Evolutionary conservation across 2,329 filamentous ascomycete species (phyloP).

Genomic region (Emydomyces testavorans): DNA sequence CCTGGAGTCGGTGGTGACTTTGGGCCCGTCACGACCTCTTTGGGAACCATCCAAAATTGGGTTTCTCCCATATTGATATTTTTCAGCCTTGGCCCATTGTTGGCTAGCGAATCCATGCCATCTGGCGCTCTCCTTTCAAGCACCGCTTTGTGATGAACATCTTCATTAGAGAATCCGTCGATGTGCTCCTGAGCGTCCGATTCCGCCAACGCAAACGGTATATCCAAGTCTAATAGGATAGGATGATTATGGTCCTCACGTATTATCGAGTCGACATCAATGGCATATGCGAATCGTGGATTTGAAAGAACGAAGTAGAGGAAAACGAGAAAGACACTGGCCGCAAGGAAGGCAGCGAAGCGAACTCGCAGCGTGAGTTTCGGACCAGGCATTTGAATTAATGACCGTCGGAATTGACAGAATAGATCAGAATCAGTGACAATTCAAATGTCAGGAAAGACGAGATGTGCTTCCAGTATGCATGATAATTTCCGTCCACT

Average conservation of each 20-base stretch:
- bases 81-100: slow-evolving; percentile 52
- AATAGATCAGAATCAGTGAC: not conserved
- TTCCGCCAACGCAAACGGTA: not conserved
- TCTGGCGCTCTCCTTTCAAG: slow-evolving; percentile 49
- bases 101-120: slow-evolving; percentile 42
- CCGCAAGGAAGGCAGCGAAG: slow-evolving; percentile 54
- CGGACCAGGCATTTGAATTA: slow-evolving; percentile 30
- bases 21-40: slow-evolving; percentile 42
- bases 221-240: slow-evolving; percentile 29
- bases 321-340: slow-evolving; percentile 48
- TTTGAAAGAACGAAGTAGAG: slow-evolving; percentile 52
- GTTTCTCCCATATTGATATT: slow-evolving; percentile 54
- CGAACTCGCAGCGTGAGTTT: slow-evolving; percentile 60
- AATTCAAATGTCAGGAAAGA: not conserved
- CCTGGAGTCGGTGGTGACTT: slow-evolving; percentile 26
- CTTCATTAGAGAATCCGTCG: not conserved
- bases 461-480: not conserved
- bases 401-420: slow-evolving; percentile 16
- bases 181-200: not conserved
- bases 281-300: slow-evolving; percentile 51
- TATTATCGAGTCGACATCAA: slow-evolving; percentile 40
- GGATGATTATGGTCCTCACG: slow-evolving; percentile 40
- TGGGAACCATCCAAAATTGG: slow-evolving; percentile 53
- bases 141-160: slow-evolving; percentile 27
- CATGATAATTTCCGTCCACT: not conserved